Evolutionary conservation across 2,329 filamentous ascomycete species (phyloP), one percentile per base, ranked within the genome.

Genomic region (Mycosphaerella sp.): DNA sequence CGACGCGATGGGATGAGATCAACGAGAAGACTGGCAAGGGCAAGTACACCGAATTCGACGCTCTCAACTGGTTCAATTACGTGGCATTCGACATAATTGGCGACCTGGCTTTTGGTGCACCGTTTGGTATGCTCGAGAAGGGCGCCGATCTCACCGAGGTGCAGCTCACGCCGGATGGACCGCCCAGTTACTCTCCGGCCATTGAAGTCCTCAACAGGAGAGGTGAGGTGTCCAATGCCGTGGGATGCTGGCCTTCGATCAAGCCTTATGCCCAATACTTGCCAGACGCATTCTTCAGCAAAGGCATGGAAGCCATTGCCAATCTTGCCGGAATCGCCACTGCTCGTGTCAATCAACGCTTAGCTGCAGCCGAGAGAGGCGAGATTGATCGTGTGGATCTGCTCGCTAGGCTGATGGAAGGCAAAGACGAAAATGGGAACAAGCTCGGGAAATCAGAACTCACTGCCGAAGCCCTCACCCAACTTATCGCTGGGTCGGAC

Each of bases 201-300:
- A 87, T 95, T 55, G 84, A 95, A 70, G 90, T 95, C 3, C 75
- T 95, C 49, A 95, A 95, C 71, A 80, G 89, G 12, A 79, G 89
- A 43, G 90, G 89, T 49, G 89, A 95, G 65, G 88, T 95, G 27
- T 90, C 85, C 10, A 75, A 74, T 3, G 83, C 89, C 0, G 75
- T 96, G 3, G 89, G 89, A 1, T 86, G 81, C 62, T 73, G 84
- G 49, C 88, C 89, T 0, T 70, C 73, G 52, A 73, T 95, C 42
- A 91, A 87, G 67, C 87, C 88, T 0, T 94, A 81, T 59, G 89
- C 89, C 14, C 82, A 81, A 61, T 91, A 84, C 68, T 71, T 95
- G 8, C 85, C 64, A 18, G 64, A 66, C 56, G 62, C 64, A 1
- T 66, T 67, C 56, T 68, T 68, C 60, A 66, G 59, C 52, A 67